Evolutionary conservation across 371 early-diverging fungal genomes (phyloP), one percentile per base, ranked within the genome.

Genomic region (Apophysomyces variabilis): DNA sequence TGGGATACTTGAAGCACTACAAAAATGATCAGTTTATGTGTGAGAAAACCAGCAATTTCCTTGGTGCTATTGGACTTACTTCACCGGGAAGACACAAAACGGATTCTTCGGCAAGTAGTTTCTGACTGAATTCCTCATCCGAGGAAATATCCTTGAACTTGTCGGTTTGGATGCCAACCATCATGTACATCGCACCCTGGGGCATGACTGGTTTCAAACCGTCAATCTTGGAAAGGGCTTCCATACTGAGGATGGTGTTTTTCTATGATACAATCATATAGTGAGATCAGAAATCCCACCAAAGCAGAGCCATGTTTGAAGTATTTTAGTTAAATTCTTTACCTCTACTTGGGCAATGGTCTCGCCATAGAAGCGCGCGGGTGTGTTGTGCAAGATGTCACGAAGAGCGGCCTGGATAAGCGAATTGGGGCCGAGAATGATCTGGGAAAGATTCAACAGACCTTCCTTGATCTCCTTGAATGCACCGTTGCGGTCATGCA

Each of bases 141-240:
- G 89, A 84, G 2, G 69, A 62, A 58, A 96, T 89, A 57, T 85
- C 91, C 65, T 84, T 84, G 75, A 96, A 95, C 63, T 88, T 73
- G n/a, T 75, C 75, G 16, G 89, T 57, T 60, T 93, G 76, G 61
- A 95, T 86, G 36, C 89, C 88, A 32, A 93, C 89, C 96, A 96
- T 96, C 81, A 95, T 85, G 74, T 95, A 96, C 96, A 96, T 95
- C 58, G 96, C 95, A 57, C 96, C 96, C 79, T 95, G 93, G 21
- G 96, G 95, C 9, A 85, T 74, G 21, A 96, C 87, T 46, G 92
- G 89, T 13, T 77, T 72, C 57, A 96, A 72, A 7, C 96, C 95
- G 13, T 89, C 88, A n/a, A 92, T 87, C 59, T 85, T 82, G 58
- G 81, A 75, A 5, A 95, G 72, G 45, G 79, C 77, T 4, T 87